Evolutionary conservation across 208 protist species (phyloP), one percentile per base, ranked within the genome.

Genomic region (Leishmania amazonensis): DNA sequence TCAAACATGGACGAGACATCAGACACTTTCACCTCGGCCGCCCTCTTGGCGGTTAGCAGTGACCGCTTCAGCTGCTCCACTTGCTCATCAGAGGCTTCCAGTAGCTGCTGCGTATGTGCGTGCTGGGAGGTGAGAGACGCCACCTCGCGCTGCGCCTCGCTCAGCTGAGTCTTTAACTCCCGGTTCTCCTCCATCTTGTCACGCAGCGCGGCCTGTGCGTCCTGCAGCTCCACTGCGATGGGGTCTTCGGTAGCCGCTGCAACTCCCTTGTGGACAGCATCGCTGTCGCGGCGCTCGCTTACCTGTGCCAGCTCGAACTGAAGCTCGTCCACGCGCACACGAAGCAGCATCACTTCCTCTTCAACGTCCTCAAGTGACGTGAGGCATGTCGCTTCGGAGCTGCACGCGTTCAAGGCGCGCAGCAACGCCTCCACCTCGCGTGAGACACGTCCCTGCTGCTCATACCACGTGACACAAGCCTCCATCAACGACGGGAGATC

Each of bases 1-100:
- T 92, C 88, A 57, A 87, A 89, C 19, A 93, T 24, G 53, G 85
- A 85, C 17, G 91, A 81, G 21, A 92, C 88, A 53, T 90, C 90
- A 1, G 84, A 71, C 17, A 86, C 80, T 21, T 80, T 81, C 9
- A 91, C 86, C 67, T 88, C 88, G 0, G 93, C 93, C 0, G 93
- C 90, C 15, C 84, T 83, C 75, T 91, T 89, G 28, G 91, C 83
- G 0, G 89, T 80, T 60, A 83, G 83, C 28, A 94, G 83, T 17
- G 85, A 83, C 24, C 86, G 87, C 67, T 84, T 73, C n/a, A 92
- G 72, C 68, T 88, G 72, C 11, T 72, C 80, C 9, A 85, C 77
- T 57, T 88, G 85, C 42, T 83, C 62, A 47, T 94, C 91, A 7
- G 84, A 47, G 35, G 85, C 78, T 8, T 86, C 76, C 31, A 93